Evolutionary conservation across 2,329 filamentous ascomycete genomes (phyloP).

Genomic region (Diaporthe sp.): DNA sequence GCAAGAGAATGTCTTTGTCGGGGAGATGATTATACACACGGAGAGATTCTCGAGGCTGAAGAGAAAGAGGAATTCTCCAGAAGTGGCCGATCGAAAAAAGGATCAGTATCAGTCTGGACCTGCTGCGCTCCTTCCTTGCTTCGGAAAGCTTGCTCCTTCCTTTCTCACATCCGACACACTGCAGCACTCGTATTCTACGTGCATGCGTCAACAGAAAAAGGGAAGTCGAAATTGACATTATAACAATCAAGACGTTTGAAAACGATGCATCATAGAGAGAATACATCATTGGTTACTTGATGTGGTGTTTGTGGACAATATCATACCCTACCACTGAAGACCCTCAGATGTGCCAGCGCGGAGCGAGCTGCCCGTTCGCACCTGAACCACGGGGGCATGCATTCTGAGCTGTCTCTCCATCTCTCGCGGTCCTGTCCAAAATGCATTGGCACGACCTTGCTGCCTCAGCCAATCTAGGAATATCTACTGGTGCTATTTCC

Average conservation of each 20-base stretch:
- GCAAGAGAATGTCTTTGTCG: not conserved
- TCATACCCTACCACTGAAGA: not conserved
- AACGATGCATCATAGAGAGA: not conserved
- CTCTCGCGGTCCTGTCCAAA: not conserved
- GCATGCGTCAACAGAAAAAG: not conserved
- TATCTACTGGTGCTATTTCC: not conserved
- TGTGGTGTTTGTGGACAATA: not conserved
- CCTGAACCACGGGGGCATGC: not conserved
- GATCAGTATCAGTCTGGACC: not conserved
- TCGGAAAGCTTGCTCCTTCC: no score
- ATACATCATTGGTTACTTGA: not conserved
- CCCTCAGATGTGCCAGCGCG: not conserved
- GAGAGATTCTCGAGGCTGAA: not conserved
- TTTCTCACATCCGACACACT: no score
- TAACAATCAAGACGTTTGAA: not conserved
- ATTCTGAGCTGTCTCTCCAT: not conserved
- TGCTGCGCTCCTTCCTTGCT: not conserved
- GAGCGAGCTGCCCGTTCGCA: not conserved
- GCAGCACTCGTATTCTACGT: no score
- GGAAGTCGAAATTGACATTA: not conserved
- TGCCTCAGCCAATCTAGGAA: not conserved
- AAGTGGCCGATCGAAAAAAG: not conserved
- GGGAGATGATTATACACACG: not conserved
- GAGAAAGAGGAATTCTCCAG: not conserved
- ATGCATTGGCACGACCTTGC: not conserved